phyloP scores from a whole-genome alignment of 1,284 basidiomycete species.

The Cutaneotrichosporon cutaneum region DNA sequence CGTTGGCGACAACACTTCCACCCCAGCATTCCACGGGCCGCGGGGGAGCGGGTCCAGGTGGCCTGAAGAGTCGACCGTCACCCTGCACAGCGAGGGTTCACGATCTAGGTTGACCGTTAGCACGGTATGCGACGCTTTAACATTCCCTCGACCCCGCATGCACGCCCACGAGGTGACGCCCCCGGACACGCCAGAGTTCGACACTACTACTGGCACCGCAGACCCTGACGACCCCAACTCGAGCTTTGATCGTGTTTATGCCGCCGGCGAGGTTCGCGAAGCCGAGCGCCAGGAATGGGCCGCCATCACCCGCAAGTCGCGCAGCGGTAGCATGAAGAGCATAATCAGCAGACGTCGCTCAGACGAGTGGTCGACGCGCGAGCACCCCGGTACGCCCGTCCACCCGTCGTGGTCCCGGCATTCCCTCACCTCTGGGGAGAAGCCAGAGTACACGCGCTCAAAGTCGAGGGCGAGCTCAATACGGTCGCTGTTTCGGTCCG shows the following conservation, averaged over 20 bases:
- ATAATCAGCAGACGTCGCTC: slow-evolving; percentile 1
- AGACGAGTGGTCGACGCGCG: slow-evolving; percentile 5
- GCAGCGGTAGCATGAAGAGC: slow-evolving; percentile 5
- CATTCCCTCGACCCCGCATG: slow-evolving; percentile 42
- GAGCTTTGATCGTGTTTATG: slow-evolving; percentile 15
- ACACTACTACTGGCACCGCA: slow-evolving; percentile 9
- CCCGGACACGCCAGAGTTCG: slow-evolving; percentile 31
- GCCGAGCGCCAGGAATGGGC: slow-evolving; percentile 28
- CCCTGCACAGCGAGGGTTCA: slow-evolving; percentile 25
- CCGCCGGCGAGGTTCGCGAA: slow-evolving; percentile 16
- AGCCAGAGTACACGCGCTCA: slow-evolving; percentile 6
- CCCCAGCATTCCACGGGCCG: background rate
- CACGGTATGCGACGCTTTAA: slow-evolving; percentile 44
- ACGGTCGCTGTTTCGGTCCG: slow-evolving; percentile 14
- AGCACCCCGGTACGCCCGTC: slow-evolving; percentile 4
- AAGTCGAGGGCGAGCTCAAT: slow-evolving; percentile 19
- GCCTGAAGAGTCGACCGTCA: slow-evolving; percentile 27
- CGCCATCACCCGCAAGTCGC: background rate
- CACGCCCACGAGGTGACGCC: slow-evolving; percentile 44
- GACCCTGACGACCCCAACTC: slow-evolving; percentile 9
- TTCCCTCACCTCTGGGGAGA: slow-evolving; percentile 3
- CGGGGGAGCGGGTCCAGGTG: slow-evolving; percentile 13
- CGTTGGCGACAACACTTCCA: slow-evolving; percentile 14
- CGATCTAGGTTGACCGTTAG: slow-evolving; percentile 19
- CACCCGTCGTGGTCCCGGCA: slow-evolving; percentile 8